Conservation (phyloP, 768 basidiomycete species). For the Paxillus involutus region DNA sequence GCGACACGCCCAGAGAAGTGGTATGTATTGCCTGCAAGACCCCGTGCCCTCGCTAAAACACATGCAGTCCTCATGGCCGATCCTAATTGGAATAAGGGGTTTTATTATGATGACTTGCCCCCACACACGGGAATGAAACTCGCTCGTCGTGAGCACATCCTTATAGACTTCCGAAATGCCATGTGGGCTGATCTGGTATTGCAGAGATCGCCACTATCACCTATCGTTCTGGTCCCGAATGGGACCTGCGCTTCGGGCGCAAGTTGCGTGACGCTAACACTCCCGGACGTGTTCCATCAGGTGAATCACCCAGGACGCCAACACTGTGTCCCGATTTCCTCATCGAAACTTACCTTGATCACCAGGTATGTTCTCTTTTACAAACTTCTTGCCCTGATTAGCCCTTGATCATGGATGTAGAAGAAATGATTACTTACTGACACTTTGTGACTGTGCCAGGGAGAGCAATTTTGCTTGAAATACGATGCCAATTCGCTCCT, state of each 20-base stretch:
- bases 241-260: constrained; percentile 97
- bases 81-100: constrained; percentile 99
- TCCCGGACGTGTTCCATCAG: background rate
- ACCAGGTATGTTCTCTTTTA: constrained; percentile 49
- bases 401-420: background rate
- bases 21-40: constrained; percentile 38
- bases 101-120: constrained; percentile 94
- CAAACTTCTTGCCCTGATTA: background rate
- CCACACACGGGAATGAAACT: constrained; percentile 99
- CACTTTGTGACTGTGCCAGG: constrained; percentile 43
- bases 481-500: constrained; percentile 99
- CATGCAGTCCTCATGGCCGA: constrained; percentile 93
- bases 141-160: constrained; percentile 75
- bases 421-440: constrained; percentile 2
- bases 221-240: constrained; percentile 97
- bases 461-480: constrained; percentile 96
- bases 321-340: constrained; percentile 95
- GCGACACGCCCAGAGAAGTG: constrained; percentile 95
- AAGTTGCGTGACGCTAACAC: constrained; percentile 46
- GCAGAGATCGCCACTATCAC: constrained; percentile 98
- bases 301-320: constrained; percentile 42
- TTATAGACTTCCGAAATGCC: background rate
- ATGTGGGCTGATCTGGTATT: background rate
- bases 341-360: constrained; percentile 98
- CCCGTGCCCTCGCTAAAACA: constrained; percentile 1